Conservation (phyloP, 768 basidiomycete genomes). For the Termitomyces sp. region DNA sequence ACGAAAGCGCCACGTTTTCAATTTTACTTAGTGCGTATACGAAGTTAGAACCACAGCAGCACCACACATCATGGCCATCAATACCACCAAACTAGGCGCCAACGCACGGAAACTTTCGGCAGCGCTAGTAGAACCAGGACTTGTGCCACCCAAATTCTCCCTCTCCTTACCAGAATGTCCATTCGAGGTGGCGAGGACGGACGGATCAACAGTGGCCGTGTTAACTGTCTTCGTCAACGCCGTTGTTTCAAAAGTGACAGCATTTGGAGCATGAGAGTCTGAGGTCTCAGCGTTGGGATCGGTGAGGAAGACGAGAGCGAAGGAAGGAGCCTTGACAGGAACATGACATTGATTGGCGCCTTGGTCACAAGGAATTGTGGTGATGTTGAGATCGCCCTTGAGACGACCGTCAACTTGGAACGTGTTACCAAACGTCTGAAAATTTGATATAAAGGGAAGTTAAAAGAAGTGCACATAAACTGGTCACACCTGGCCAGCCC, state of each 20-base stretch:
- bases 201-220: slow-evolving; percentile 50
- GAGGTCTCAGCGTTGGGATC: slow-evolving; percentile 25
- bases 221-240: slow-evolving; percentile 48
- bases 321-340: slow-evolving; percentile 64
- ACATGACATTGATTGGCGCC: slow-evolving; percentile 52
- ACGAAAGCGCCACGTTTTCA: not conserved
- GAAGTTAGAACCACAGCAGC: slow-evolving; percentile 1
- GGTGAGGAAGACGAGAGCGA: slow-evolving; percentile 73
- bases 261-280: slow-evolving; percentile 23
- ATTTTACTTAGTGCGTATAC: not conserved
- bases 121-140: slow-evolving; percentile 19
- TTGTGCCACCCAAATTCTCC: slow-evolving; percentile 25
- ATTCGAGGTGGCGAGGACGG: slow-evolving; percentile 51
- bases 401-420: slow-evolving; percentile 70
- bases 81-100: slow-evolving; percentile 2
- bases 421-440: slow-evolving; percentile 55
- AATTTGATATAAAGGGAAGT: not conserved
- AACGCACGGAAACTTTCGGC: slow-evolving; percentile 10
- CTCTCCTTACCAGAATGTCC: slow-evolving; percentile 30
- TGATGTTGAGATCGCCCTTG: slow-evolving; percentile 48
- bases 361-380: slow-evolving; percentile 58
- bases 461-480: not conserved
- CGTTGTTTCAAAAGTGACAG: slow-evolving; percentile 53
- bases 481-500: slow-evolving; percentile 66
- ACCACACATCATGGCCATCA: not conserved